Base-by-base conservation (phyloP, 495 filamentous ascomycete genomes). In the Xylaria curta region DNA sequence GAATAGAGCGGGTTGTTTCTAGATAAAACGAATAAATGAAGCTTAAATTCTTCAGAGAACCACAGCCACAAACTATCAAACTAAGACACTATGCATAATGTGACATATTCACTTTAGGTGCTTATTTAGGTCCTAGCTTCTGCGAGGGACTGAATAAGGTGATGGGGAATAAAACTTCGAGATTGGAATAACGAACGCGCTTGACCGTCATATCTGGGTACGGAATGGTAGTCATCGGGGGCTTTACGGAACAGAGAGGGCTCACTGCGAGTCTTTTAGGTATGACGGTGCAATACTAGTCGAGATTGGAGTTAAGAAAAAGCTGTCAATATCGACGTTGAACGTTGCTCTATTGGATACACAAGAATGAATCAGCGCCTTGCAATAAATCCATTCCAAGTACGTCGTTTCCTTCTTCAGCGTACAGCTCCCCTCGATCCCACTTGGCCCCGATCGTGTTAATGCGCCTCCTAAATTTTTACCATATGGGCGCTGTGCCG, bases 281-380 rank as follows among this genome's bases (percentile, higher is more conserved):
- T 36, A 36, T 36, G 15, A 31, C 19, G 5, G 40, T 61, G 33
- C 2, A 61, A 61, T 40, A 40, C 17, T 44, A 26, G 21, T 65
- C n/a, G 33, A 15, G 51, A n/a, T 36, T 28, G 5, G 31, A 59
- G 19, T 24, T 21, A 53, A 53, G 40, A 63, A 33, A 24, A 56
- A 69, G 13, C 3, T 28, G 13, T 70, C 56, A 47, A 53, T 72
- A 71, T 63, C 58, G 69, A 67, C 65, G 59, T 44, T 74, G 62
- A 72, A 73, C 66, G 64, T 69, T 71, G 61, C 65, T 78, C 74
- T 78, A 78, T 78, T 78, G 76, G 68, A 76, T 78, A 78, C 76
- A 78, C 66, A 69, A 73, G 63, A 74, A 59, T 66, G 49, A 66
- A 71, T 69, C 53, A 73, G 70, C 76, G 36, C 74, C 47, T 70